Base-by-base conservation (phyloP, 2,329 filamentous ascomycete genomes). In the Blastomyces gilchristii region DNA sequence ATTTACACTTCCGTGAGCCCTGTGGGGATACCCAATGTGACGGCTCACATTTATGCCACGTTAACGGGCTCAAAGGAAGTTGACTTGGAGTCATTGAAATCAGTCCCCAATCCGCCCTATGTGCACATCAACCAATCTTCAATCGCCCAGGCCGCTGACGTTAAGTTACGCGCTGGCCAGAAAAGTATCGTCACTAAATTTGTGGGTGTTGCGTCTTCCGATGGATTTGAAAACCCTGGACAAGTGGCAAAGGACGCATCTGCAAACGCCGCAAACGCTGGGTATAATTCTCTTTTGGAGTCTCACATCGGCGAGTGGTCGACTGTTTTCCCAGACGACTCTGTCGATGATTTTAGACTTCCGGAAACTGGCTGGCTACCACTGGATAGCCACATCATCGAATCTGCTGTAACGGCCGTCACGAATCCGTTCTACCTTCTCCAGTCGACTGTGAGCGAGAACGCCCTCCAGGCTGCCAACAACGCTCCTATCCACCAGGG, bases 1-100 rank as follows among this genome's bases (percentile, higher is more conserved):
- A 87, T 91, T 53, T 89, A 82, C 77, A 81, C 84, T 1, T 82
- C 85, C 0, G 87, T 91, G 1, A 80, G 81, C 34, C 88, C 88
- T 0, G 74, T 78, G 59, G 85, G 86, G 1, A 76, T 90, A 52
- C 71, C 73, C 25, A 82, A 89, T 68, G 82, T 88, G 49, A 87
- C 84, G 0, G 87, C 84, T 0, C 87, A 83, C 60, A 75, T 83
- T 8, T 83, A 81, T 67, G 73, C 80, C 2, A 77, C 75, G 14
- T 67, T 82, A 47, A 73, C 72, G 28, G 76, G 71, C 25, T 73
- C 72, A 0, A 68, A 72, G 41, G 75, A 69, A 39, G 75, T 79
- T 11, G 75, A 81, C 61, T 65, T 80, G 22, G 74, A 72, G 0
- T 79, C 76, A 14, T 76, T 79, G 5, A 69, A 69, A 28, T 69